Evolutionary conservation across 140 eudicot genomes (phyloP).

Genomic region (Stevia rebaudiana): DNA sequence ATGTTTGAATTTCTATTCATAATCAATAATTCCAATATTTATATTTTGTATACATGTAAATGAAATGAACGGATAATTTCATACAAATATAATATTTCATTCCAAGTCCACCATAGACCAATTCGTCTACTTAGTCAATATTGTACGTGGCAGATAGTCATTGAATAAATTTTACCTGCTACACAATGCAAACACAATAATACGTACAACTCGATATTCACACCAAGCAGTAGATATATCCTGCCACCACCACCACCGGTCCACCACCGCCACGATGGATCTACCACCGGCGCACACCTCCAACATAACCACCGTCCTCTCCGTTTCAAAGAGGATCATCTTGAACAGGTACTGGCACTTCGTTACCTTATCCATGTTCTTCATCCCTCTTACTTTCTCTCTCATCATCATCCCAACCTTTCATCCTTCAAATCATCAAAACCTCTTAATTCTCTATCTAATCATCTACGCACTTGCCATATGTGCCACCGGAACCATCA

Average conservation of each 20-base stretch:
- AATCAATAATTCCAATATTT: too few species aligned
- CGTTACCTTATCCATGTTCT: conserved; percentile 59
- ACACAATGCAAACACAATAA: too few species aligned
- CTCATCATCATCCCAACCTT: conserved; percentile 38
- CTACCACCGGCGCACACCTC: conserved; percentile 21
- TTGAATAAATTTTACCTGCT: too few species aligned
- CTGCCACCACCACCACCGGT: not conserved
- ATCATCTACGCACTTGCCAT: conserved; percentile 23
- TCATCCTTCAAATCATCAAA: conserved; percentile 15
- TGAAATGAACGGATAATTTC: too few species aligned
- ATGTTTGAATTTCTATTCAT: too few species aligned
- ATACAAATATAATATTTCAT: too few species aligned
- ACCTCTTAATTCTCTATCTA: conserved; percentile 17
- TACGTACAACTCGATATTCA: too few species aligned
- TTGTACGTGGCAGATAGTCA: too few species aligned
- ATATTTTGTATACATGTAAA: too few species aligned
- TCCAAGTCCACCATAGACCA: too few species aligned
- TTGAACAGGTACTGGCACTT: conserved; percentile 45
- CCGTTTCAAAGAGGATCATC: conserved; percentile 41
- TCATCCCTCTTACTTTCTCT: conserved; percentile 51
- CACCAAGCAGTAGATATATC: too few species aligned
- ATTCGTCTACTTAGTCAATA: too few species aligned
- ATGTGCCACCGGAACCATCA: conserved; percentile 43
- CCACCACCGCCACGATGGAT: conserved; percentile 23
- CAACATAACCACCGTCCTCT: conserved; percentile 38